Conservation (phyloP, 225 moss, liverwort and hornwort genomes). For the Pleurozium schreberi region DNA sequence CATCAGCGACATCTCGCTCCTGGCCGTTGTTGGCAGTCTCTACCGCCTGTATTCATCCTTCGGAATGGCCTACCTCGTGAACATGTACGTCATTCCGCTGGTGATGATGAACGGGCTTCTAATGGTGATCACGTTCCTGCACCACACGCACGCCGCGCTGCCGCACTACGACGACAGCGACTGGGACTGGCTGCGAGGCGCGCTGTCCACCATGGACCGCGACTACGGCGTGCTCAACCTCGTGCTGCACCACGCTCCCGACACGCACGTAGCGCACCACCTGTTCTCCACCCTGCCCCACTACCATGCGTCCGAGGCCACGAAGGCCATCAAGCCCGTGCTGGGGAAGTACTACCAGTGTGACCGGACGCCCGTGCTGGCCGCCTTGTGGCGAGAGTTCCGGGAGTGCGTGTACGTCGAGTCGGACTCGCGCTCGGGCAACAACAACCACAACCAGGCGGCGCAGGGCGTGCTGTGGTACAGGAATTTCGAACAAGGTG, state of each 20-base stretch:
- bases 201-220: slow-evolving; percentile 78
- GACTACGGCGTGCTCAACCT: slow-evolving; percentile 81
- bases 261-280: slow-evolving; percentile 84
- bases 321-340: slow-evolving; percentile 60
- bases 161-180: slow-evolving; percentile 65
- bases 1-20: slow-evolving; percentile 60
- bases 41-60: slow-evolving; percentile 27
- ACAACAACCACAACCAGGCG: neutral
- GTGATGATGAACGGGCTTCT: slow-evolving; percentile 80
- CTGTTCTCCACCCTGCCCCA: slow-evolving; percentile 91
- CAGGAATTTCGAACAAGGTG: slow-evolving; percentile 38
- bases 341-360: slow-evolving; percentile 72
- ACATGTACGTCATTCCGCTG: slow-evolving; percentile 56
- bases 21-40: slow-evolving; percentile 30
- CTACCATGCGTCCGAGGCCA: slow-evolving; percentile 74
- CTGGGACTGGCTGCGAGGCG: slow-evolving; percentile 96
- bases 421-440: slow-evolving; percentile 29
- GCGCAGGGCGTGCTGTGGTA: slow-evolving; percentile 63
- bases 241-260: slow-evolving; percentile 72
- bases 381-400: slow-evolving; percentile 74
- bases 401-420: slow-evolving; percentile 77
- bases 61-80: slow-evolving; percentile 42
- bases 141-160: slow-evolving; percentile 79
- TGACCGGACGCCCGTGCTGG: slow-evolving; percentile 58
- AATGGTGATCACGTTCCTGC: slow-evolving; percentile 79